Evolutionary conservation across 2,329 filamentous ascomycete species (phyloP), one percentile per base, ranked within the genome.

Genomic region (Hysterium pulicare): DNA sequence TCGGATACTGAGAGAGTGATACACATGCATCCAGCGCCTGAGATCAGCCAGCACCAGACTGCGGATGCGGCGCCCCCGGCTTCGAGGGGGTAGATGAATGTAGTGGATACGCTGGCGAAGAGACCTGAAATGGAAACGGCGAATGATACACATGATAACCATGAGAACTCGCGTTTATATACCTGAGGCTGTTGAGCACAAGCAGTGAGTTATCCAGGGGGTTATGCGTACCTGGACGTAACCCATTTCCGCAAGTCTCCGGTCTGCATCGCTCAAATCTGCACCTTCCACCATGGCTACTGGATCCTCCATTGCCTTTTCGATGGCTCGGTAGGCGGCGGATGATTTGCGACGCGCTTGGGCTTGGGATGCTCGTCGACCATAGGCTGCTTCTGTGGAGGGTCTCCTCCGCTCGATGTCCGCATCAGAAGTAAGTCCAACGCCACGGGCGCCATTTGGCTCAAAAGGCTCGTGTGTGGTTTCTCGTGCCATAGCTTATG

Each of bases 31-130:
- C 78, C 77, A 33, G 70, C 64, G 40, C 77, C 77, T 21, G 75
- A 75, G 44, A 80, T 77, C 37, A 78, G 55, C 78, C 78, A 81
- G 57, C 73, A 79, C 77, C 78, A 81, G 4, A 81, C 70, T 6
- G 70, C 75, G 5, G 76, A 70, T 19, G 76, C 71, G 26, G 73
- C 68, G 38, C 78, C 78, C 46, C 76, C 76, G 11, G 76, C 76
- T 33, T 66, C 61, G 20, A 81, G 66, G 2, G 77, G 76, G 51
- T 74, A 78, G 10, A 66, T 67, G 53, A 78, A 77, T 23, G 78
- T 81, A 3, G 77, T 79, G 51, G 75, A 72, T 45, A 77, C 71
- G 7, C 76, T 79, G 21, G 76, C 70, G 53, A 78, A 80, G 16
- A 80, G 68, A 33, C 77, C 77, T 37, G 69, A 73, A 51, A 81